Percentiles rank a stretch among this genome's conserved stretches.
Evolutionary conservation across 352 stramenopile genomes (phyloP).

Genomic region (Phytophthora citrophthora): DNA sequence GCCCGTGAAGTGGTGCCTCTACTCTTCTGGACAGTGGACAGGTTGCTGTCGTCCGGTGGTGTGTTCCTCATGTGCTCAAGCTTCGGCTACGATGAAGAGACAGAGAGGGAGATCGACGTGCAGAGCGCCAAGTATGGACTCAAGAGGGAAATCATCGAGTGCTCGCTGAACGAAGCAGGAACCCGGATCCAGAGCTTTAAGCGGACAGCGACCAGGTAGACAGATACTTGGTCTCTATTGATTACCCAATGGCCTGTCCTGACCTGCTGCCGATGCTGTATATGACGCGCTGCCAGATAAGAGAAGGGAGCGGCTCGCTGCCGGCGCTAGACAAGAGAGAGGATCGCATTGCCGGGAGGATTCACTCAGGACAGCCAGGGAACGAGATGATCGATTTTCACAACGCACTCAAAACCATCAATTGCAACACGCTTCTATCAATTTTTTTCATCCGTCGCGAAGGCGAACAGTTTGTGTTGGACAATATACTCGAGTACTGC

Average conservation of each 20-base stretch:
- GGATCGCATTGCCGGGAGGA: constrained; percentile 33
- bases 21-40: constrained; percentile 83
- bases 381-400: not conserved
- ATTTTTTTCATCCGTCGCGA: constrained; percentile 33
- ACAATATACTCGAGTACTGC: constrained; percentile 84
- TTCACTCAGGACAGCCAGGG: constrained; percentile 18
- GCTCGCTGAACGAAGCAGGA: constrained; percentile 44
- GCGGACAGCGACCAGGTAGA: constrained; percentile 36
- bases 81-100: constrained; percentile 74
- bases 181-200: constrained; percentile 69
- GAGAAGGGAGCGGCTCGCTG: constrained; percentile 24
- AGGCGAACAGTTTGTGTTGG: constrained; percentile 75
- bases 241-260: constrained; percentile 21
- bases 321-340: constrained; percentile 22
- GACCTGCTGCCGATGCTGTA: constrained; percentile 37
- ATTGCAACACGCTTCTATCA: constrained; percentile 19
- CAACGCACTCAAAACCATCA: constrained; percentile 11
- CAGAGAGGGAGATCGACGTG: constrained; percentile 68
- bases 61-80: constrained; percentile 84
- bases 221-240: not conserved
- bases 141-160: constrained; percentile 53
- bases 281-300: constrained; percentile 35
- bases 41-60: constrained; percentile 40
- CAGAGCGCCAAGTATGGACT: constrained; percentile 59
- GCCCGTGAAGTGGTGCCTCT: constrained; percentile 65